phyloP scores from a whole-genome alignment of 1,139 yeast genomes.

The Protomyces inouyei region DNA sequence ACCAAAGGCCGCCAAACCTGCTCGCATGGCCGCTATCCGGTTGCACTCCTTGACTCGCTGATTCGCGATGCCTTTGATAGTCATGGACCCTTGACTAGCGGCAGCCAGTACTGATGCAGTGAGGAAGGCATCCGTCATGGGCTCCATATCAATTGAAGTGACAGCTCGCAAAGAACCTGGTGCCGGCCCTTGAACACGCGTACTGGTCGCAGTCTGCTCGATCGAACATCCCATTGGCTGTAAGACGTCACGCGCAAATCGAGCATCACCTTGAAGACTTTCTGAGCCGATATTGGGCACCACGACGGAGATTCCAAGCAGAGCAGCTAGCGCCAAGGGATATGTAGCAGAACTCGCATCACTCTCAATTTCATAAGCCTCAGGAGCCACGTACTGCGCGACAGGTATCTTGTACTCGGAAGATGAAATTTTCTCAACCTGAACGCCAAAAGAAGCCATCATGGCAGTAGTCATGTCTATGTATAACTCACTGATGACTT shows the following conservation, averaged over 20 bases:
- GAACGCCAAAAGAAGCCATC: slow-evolving; percentile 87
- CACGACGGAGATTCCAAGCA: slow-evolving; percentile 88
- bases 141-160: slow-evolving; percentile 88
- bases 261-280: slow-evolving; percentile 95
- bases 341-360: slow-evolving; percentile 99
- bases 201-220: slow-evolving; percentile 70
- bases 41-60: slow-evolving; percentile 97
- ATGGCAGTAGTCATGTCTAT: slow-evolving; percentile 95
- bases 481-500: slow-evolving; percentile 91
- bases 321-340: slow-evolving; percentile 96
- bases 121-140: slow-evolving; percentile 97
- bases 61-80: slow-evolving; percentile 89
- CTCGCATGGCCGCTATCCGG: slow-evolving; percentile 90
- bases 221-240: slow-evolving; percentile 94
- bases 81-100: slow-evolving; percentile 50
- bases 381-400: slow-evolving; percentile 73
- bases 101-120: slow-evolving; percentile 98
- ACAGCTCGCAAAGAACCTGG: slow-evolving; percentile 64
- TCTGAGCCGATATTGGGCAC: slow-evolving; percentile 90
- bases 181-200: slow-evolving; percentile 89
- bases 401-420: slow-evolving; percentile 87
- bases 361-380: slow-evolving; percentile 82
- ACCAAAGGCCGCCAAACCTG: slow-evolving; percentile 83
- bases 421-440: slow-evolving; percentile 64
- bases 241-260: slow-evolving; percentile 89